Conservation (phyloP, 192 early-diverging fungal genomes). For the Gigaspora rosea region DNA sequence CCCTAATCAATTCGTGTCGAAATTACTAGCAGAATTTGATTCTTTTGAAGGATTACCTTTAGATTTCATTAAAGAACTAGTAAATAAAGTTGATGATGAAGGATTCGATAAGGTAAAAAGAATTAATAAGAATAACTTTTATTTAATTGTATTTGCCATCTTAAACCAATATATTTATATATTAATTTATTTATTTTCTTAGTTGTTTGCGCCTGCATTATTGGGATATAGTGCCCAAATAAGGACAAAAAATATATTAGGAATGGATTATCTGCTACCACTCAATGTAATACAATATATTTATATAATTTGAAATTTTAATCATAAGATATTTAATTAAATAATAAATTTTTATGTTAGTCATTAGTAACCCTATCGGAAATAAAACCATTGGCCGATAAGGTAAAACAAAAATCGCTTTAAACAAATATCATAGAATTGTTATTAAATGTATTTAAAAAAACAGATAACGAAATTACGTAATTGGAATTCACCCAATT, state of each 20-base stretch:
- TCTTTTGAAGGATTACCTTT: slow-evolving; percentile 61
- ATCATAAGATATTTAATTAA: slow-evolving; percentile 29
- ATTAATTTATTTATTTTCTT: not conserved
- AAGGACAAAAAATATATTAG: slow-evolving; percentile 43
- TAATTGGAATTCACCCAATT: slow-evolving; percentile 60
- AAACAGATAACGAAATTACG: slow-evolving; percentile 35
- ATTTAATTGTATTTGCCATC: not conserved
- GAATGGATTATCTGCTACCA: slow-evolving; percentile 45
- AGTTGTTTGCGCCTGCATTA: slow-evolving; percentile 62
- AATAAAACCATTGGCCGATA: slow-evolving; percentile 55
- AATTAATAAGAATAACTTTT: not conserved
- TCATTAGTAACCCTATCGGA: slow-evolving; percentile 53
- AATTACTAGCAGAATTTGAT: slow-evolving; percentile 57
- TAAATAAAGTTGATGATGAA: slow-evolving; percentile 63
- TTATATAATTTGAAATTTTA: not conserved
- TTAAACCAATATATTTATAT: too few relatives aligned
- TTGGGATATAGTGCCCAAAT: slow-evolving; percentile 52
- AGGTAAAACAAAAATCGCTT: slow-evolving; percentile 37
- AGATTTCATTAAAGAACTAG: slow-evolving; percentile 66
- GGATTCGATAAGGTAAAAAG: slow-evolving; percentile 56
- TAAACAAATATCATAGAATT: not conserved
- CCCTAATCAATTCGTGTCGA: slow-evolving; percentile 47
- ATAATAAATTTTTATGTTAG: slow-evolving; percentile 34
- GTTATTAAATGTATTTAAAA: slow-evolving; percentile 6
- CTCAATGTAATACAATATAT: slow-evolving; percentile 43